Evolutionary conservation across 148 eudicot species (phyloP).

Genomic region (Rhododendron ferrugineum): DNA sequence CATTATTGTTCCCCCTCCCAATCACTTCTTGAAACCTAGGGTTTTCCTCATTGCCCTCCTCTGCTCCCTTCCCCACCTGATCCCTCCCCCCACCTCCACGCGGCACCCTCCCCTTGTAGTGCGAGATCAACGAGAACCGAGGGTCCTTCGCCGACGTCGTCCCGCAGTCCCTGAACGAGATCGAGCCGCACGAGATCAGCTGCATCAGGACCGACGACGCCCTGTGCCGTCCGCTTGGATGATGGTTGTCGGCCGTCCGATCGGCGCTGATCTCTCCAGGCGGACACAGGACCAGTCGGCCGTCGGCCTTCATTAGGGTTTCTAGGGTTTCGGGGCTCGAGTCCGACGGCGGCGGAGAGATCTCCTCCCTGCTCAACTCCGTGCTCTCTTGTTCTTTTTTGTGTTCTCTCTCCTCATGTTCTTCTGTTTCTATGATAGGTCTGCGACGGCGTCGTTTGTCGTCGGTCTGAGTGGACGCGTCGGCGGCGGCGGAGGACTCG

Average conservation of each 20-base stretch:
- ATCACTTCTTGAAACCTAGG: slow-evolving; percentile 9
- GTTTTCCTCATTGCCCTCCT: slow-evolving; percentile 11
- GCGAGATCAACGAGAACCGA: slow-evolving; percentile 52
- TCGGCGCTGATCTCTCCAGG: slow-evolving; percentile 16
- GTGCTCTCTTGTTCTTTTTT: slow-evolving; percentile 19
- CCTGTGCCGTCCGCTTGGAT: slow-evolving; percentile 49
- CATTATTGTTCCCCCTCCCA: slow-evolving; percentile 24
- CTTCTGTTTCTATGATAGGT: slow-evolving; percentile 27
- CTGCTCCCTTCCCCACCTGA: slow-evolving; percentile 37
- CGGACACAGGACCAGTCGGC: slow-evolving; percentile 25
- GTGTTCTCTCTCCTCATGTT: slow-evolving; percentile 3
- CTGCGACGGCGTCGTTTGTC: slow-evolving; percentile 57
- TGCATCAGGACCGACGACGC: slow-evolving; percentile 79
- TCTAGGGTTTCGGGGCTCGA: slow-evolving; percentile 89
- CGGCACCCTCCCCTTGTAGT: slow-evolving; percentile 52
- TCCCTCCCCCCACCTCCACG: slow-evolving; percentile 40
- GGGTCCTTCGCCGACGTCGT: slow-evolving; percentile 30
- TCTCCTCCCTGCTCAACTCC: slow-evolving; percentile 55
- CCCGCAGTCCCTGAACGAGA: slow-evolving; percentile 72
- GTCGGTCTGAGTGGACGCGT: slow-evolving; percentile 91
- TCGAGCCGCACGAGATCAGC: slow-evolving; percentile 72
- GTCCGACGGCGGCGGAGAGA: slow-evolving; percentile 96
- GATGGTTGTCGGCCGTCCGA: slow-evolving; percentile 29
- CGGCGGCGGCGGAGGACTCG: slow-evolving; percentile 50
- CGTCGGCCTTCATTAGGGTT: slow-evolving; percentile 72